Base-by-base conservation (phyloP, 306 rosid genomes). In the Alnus rubra region DNA sequence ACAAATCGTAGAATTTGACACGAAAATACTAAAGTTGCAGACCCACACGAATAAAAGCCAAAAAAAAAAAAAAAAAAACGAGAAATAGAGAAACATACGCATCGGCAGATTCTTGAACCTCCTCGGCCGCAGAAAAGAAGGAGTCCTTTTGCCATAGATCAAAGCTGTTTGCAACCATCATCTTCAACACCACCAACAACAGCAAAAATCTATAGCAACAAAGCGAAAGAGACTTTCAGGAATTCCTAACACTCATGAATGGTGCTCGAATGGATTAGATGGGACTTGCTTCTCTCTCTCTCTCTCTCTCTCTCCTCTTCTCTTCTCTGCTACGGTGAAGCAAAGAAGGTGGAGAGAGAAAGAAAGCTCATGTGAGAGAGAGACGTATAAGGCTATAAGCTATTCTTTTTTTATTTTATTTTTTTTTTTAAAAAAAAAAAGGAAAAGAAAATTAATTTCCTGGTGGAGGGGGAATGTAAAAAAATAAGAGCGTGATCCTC, bases 51-150 rank as follows among this genome's bases (percentile, higher is more conserved):
- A 13, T 10, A 76, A 81, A 83, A 64, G 37, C 56, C 73, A 23
- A 23, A 23, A 23, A 23, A 23, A 23, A 23, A 23, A 23, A 23
- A 23, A 30, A 5, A 55, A 64, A 56, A 69, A 37, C 0, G 9
- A n/a, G 23, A 78, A 63, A 28, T 39, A 11, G 45, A 35, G 51
- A n/a, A 82, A 68, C 96, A 62, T 87, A 95, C 99, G 84, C 88
- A 69, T 95, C 99, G 76, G 98, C 93, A 13, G 99, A 95, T 89
- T 95, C 99, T 86, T 95, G 99, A 59, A 95, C 98, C 88, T 91
- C 98, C 83, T 95, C 99, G 18, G 99, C 99, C 0, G 97, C 98
- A 73, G 97, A 87, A 89, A 95, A 95, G 85, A 95, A 95, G 63
- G 92, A 75, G 33, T 95, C 99, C 54, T 93, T 95, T 74, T 85